These are phyloP conservation scores for Globomyces sp. DNA, from an alignment of 371 early-diverging fungal genomes.

Conservation along the genomic window DNA sequence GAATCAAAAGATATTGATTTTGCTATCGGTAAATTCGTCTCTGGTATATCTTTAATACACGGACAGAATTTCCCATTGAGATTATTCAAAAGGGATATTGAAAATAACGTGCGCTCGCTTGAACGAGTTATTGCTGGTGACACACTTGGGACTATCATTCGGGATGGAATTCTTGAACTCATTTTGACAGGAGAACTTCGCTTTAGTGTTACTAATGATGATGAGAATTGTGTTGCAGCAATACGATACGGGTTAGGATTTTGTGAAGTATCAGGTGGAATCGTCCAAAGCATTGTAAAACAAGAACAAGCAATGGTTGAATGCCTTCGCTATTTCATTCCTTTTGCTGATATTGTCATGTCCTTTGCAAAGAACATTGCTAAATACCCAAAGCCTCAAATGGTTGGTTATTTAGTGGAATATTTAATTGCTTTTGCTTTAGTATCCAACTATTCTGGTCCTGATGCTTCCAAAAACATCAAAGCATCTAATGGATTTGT, in stretches of 20 bases:
- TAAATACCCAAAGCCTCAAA: conserved; percentile 25
- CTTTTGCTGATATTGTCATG: conserved; percentile 24
- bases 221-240: not conserved
- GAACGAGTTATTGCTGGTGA: not conserved
- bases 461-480: not conserved
- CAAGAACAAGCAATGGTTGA: conserved; percentile 10
- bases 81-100: conserved; percentile 17
- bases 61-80: not conserved
- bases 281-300: not conserved
- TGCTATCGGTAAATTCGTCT: conserved; percentile 13
- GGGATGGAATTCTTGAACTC: not conserved
- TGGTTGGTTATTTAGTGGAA: conserved; percentile 31
- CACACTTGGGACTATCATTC: not conserved
- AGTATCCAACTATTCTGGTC: conserved; percentile 17
- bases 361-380: conserved; percentile 18
- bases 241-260: conserved; percentile 12
- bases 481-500: not conserved
- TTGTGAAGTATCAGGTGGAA: not conserved
- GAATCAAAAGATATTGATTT: conserved; percentile 10
- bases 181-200: not conserved
- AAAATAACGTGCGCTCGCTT: conserved; percentile 6
- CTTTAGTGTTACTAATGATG: not conserved
- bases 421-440: conserved; percentile 34
- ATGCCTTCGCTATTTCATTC: conserved; percentile 30
- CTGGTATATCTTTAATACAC: not conserved